phyloP scores from a whole-genome alignment of 495 filamentous ascomycete genomes.

The Pyronema omphalodes region DNA sequence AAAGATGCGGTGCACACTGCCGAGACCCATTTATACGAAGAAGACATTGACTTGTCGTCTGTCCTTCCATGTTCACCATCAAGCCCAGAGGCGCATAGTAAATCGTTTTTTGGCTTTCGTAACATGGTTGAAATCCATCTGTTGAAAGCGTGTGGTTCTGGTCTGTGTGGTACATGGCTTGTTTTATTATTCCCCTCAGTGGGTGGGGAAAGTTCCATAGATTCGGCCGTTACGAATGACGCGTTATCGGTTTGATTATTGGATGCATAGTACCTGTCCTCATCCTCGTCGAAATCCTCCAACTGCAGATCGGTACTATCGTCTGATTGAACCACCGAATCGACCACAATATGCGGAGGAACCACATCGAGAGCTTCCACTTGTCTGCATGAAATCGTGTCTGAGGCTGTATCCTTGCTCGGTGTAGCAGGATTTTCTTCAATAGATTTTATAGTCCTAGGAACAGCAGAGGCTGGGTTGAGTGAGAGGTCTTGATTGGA shows the following conservation, averaged over 20 bases:
- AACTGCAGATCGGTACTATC: not conserved
- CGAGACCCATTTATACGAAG: slow-evolving; percentile 55
- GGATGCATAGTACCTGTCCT: not conserved
- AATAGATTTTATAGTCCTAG: not conserved
- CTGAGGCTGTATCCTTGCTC: not conserved
- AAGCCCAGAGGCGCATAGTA: slow-evolving; percentile 11
- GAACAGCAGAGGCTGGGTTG: too few species aligned
- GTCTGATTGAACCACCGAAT: not conserved
- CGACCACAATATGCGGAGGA: not conserved
- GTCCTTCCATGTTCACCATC: slow-evolving; percentile 28
- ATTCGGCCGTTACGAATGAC: slow-evolving; percentile 3
- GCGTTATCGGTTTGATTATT: not conserved
- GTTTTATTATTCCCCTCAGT: not conserved
- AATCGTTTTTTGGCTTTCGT: slow-evolving; percentile 23
- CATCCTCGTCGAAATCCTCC: not conserved
- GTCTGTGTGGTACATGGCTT: not conserved
- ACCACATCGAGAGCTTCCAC: not conserved
- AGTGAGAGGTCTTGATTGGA: too few species aligned
- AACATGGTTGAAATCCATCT: slow-evolving; percentile 40
- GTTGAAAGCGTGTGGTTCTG: slow-evolving; percentile 27
- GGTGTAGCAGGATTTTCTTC: not conserved
- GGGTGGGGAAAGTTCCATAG: slow-evolving; percentile 2
- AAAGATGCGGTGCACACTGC: slow-evolving; percentile 59
- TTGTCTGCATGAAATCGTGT: not conserved
- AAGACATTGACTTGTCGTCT: slow-evolving; percentile 43